These are phyloP conservation scores for Hemileccinum rubropunctum DNA, from an alignment of 768 basidiomycete species.

Conservation along the genomic window DNA sequence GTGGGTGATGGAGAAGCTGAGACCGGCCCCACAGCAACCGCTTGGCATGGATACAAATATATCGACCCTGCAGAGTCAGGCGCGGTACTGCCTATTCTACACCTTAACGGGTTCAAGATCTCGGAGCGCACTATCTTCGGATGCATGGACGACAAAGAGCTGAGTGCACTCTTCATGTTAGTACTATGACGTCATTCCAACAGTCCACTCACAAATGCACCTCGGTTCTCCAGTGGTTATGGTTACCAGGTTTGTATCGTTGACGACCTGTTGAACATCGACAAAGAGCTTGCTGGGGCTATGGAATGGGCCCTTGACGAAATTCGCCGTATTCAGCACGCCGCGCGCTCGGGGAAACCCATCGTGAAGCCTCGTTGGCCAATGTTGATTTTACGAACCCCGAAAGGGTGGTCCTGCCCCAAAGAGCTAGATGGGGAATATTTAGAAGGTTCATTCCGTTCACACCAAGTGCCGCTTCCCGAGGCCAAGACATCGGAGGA, in stretches of 20 bases:
- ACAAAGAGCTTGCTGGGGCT: conserved; percentile 75
- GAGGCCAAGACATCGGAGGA: conserved; percentile 59
- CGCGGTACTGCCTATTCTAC: conserved; percentile 87
- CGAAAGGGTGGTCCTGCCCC: conserved; percentile 78
- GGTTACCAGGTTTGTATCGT: conserved; percentile 90
- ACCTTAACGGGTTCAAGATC: conserved; percentile 89
- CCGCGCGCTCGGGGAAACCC: conserved; percentile 72
- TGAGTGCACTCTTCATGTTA: conserved; percentile 71
- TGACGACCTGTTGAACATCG: conserved; percentile 60
- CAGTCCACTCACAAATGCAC: not conserved
- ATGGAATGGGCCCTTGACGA: conserved; percentile 79
- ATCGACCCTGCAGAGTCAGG: conserved; percentile 88
- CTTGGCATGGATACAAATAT: conserved; percentile 88
- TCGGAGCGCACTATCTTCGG: conserved; percentile 88
- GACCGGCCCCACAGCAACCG: conserved; percentile 73
- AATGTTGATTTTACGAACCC: conserved; percentile 79
- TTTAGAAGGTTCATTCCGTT: conserved; percentile 78
- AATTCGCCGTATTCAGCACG: conserved; percentile 74
- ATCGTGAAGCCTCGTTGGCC: conserved; percentile 92
- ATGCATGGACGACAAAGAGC: conserved; percentile 86
- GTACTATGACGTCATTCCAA: not conserved
- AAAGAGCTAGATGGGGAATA: conserved; percentile 63
- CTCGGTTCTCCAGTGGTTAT: conserved; percentile 59
- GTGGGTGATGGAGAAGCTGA: conserved; percentile 90
- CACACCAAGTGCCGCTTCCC: conserved; percentile 89